Evolutionary conservation across 768 basidiomycete genomes (phyloP).

Genomic region (Tylopilus intermedius): DNA sequence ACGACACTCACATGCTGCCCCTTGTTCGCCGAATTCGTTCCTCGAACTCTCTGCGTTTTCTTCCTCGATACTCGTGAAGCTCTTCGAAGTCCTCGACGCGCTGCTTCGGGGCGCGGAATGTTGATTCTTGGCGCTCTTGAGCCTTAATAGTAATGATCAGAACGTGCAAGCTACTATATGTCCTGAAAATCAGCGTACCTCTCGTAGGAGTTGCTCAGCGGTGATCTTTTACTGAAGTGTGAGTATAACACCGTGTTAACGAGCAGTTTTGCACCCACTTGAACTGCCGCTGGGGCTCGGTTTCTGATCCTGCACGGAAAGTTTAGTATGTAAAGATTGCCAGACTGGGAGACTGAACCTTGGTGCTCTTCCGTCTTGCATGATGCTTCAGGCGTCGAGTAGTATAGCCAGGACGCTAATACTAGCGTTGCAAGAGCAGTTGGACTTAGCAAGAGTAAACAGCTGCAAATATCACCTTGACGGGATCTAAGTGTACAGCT

Average conservation of each 20-base stretch:
- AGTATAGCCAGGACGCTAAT: too few relatives aligned
- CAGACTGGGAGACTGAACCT: constrained; percentile 40
- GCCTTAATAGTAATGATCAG: constrained; percentile 47
- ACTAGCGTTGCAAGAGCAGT: not conserved
- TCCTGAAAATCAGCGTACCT: constrained; percentile 43
- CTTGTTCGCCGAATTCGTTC: constrained; percentile 77
- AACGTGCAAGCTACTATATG: not conserved
- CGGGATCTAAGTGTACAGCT: too few relatives aligned
- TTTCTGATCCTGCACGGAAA: constrained; percentile 76
- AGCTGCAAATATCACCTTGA: constrained; percentile 12
- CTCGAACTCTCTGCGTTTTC: constrained; percentile 93
- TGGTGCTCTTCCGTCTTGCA: constrained; percentile 81
- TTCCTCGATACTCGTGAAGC: constrained; percentile 82
- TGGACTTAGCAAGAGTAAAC: constrained; percentile 5
- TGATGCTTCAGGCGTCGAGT: constrained; percentile 22
- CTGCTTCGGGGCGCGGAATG: constrained; percentile 89
- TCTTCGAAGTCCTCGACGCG: constrained; percentile 95
- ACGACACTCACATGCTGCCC: constrained; percentile 63
- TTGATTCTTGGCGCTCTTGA: constrained; percentile 93
- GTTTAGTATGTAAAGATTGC: not conserved
- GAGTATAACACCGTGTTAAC: constrained; percentile 6
- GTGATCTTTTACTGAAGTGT: constrained; percentile 65
- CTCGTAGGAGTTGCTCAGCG: constrained; percentile 94
- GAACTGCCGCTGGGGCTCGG: constrained; percentile 88
- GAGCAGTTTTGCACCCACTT: constrained; percentile 44